Evolutionary conservation across 2,329 filamentous ascomycete species (phyloP), one percentile per base, ranked within the genome.

Genomic region (Trichoderma oligosporum): DNA sequence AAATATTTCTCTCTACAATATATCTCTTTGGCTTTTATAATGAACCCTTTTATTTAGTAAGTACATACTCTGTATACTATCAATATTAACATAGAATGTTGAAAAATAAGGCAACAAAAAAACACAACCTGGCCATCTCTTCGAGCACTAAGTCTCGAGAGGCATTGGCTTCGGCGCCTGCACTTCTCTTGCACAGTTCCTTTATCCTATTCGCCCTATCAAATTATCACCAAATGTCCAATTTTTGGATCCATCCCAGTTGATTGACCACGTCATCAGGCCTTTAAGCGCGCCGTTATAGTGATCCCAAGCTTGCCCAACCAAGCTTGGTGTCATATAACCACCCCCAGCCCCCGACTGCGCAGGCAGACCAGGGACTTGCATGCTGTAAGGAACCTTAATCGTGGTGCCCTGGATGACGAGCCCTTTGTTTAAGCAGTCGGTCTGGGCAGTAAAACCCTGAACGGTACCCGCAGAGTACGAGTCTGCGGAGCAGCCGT

Each of bases 191-290:
- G n/a, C n/a, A n/a, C n/a, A n/a, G n/a, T n/a, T n/a, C n/a, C n/a
- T n/a, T n/a, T n/a, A 35, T 31, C 61, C 61, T 8, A 62, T 55
- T 4, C 57, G 51, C 4, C 24, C 25, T 56, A 67, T 63, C 4
- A 70, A 31, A 35, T 70, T 72, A 56, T 72, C 64, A n/a, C 61
- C 66, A 57, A 71, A 72, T 1, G 67, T 67, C 70, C 70, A 72
- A 51, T 56, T 60, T 56, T 67, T 67, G 9, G 70, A 70, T 8
- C 68, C 70, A 46, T 72, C 70, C 70, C 70, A 72, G 63, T 72
- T 72, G 58, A 71, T 69, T 7, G 70, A 72, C 70, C 70, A 72
- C 2, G 70, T 71, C 70, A 72, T 72, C 47, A 72, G 20, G 6
- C 70, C 70, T 60, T 71, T 72, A 44, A 72, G 64, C 18, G 61